Conservation (phyloP, 306 rosid genomes). For the Malus domestica region ASM211411v1 NC_041804.1:12910001-12910500, state of each 20-base stretch:
- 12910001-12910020: neutral
- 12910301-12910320: neutral
- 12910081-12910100: neutral
- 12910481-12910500: too few species aligned
- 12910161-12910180: too few species aligned
- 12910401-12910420: neutral
- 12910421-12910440: neutral
- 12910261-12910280: neutral
- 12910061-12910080: neutral
- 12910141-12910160: neutral
- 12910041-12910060: neutral
- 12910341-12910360: neutral
- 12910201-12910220: neutral
- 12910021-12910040: constrained; percentile 6
- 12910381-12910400: neutral
- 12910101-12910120: neutral
- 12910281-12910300: neutral
- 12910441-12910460: neutral
- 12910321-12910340: neutral
- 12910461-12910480: too few species aligned
- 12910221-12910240: neutral
- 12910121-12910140: neutral
- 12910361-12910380: neutral
- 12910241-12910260: neutral
- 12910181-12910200: too few species aligned